Evolutionary conservation across 192 early-diverging fungal species (phyloP), one percentile per base, ranked within the genome.

Genomic region (Jimgerdemannia flammicorona): DNA sequence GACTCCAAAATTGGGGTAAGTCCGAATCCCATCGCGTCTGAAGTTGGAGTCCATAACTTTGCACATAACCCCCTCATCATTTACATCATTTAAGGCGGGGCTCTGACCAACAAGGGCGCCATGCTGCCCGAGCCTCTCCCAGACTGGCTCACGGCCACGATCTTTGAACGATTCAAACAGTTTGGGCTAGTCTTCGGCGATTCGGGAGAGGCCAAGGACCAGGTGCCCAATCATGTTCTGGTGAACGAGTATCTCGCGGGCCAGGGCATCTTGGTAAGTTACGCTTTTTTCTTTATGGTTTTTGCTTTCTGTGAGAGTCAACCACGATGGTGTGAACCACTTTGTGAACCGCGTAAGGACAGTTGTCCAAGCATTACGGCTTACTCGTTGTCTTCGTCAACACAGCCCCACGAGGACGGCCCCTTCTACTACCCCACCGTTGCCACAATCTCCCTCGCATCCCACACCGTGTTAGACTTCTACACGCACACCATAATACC

Each of bases 241-340:
- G 80, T 87, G 19, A 87, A 87, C 72, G 86, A 87, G 40, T 87
- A 87, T 70, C 70, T 86, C 49, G 71, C 83, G 40, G 85, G 84
- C 4, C 86, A 87, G 63, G 86, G 86, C 11, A 87, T 87, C 68
- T 75, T 87, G 74, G 84, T 84, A 82, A 64, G 43, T 17, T 43
- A 9, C 11, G n/a, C 6, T 8, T 68, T 7, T 6, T 68, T 68
- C n/a, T 40, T 54, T n/a, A n/a, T n/a, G 49, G 49, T 54, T 4
- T 54, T 11, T 54, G 49, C 49, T 54, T 54, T 54, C 6, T 54
- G 49, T n/a, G n/a, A n/a, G n/a, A n/a, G n/a, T n/a, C n/a, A n/a
- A n/a, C n/a, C n/a, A n/a, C n/a, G n/a, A n/a, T n/a, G n/a, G n/a
- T n/a, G n/a, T n/a, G n/a, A n/a, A n/a, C n/a, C n/a, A n/a, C 49